Evolutionary conservation across 371 early-diverging fungal species (phyloP).

Genomic region (Mucor lusitanicus): DNA sequence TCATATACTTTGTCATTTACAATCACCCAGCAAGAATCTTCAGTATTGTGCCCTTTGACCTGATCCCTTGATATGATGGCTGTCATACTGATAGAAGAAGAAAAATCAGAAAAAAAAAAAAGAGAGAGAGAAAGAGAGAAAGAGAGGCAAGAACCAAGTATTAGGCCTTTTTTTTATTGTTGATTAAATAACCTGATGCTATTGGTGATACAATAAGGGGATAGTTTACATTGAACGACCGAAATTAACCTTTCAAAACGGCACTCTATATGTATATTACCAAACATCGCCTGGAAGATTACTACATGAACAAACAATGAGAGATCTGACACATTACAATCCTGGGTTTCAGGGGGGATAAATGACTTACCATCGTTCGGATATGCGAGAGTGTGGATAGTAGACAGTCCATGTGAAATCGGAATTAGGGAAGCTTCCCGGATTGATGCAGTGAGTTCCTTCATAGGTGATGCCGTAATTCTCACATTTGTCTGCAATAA

Average conservation of each 20-base stretch:
- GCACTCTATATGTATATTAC: not conserved
- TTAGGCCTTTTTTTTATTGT: not conserved
- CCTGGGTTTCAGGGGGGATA: not conserved
- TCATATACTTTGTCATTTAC: slow-evolving; percentile 93
- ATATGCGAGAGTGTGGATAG: slow-evolving; percentile 63
- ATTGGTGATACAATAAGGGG: not conserved
- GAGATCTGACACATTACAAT: not conserved
- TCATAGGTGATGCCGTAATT: slow-evolving; percentile 72
- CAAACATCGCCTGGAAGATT: not conserved
- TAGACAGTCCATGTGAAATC: slow-evolving; percentile 78
- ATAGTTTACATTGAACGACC: not conserved
- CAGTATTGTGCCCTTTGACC: slow-evolving; percentile 83
- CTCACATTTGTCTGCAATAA: slow-evolving; percentile 86
- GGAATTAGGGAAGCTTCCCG: slow-evolving; percentile 81
- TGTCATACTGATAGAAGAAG: not conserved
- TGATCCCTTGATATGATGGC: not conserved
- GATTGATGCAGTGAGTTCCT: slow-evolving; percentile 79
- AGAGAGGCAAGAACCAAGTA: not conserved
- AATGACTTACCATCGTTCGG: slow-evolving; percentile 52
- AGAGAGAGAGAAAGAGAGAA: not conserved
- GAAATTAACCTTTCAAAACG: not conserved
- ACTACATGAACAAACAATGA: not conserved
- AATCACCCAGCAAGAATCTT: slow-evolving; percentile 94
- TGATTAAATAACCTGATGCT: not conserved
- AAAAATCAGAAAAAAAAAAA: not conserved